phyloP scores from a whole-genome alignment of 2,329 filamentous ascomycete genomes.

The Endoconidiophora polonica region DNA sequence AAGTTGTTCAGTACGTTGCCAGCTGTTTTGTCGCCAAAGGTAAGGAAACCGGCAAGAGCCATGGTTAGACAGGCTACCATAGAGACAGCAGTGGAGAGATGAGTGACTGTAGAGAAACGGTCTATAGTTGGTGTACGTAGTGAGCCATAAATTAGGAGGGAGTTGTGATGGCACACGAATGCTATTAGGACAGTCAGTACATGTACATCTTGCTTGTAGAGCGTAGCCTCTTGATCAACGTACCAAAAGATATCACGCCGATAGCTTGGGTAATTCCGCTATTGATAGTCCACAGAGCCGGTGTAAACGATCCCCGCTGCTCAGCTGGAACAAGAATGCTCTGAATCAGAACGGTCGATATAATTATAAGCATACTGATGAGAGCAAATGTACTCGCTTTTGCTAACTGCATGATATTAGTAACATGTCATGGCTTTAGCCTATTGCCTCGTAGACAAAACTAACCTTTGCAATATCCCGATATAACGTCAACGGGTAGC shows the following conservation, averaged over 20 bases:
- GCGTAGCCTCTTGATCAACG: conserved; percentile 16
- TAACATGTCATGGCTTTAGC: background rate
- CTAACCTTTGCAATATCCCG: conserved; percentile 86
- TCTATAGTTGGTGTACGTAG: conserved; percentile 87
- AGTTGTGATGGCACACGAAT: conserved; percentile 78
- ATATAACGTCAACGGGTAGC: conserved; percentile 83
- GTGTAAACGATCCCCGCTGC: conserved; percentile 52
- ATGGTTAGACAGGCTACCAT: conserved; percentile 83
- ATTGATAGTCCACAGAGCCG: conserved; percentile 61
- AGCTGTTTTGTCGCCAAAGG: conserved; percentile 78
- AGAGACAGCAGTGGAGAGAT: conserved; percentile 80
- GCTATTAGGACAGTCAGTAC: conserved; percentile 21
- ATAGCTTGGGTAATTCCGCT: conserved; percentile 86
- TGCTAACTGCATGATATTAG: conserved; percentile 45
- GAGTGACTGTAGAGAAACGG: conserved; percentile 82
- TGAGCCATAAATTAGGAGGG: conserved; percentile 90
- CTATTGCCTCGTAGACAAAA: background rate
- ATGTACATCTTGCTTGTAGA: no score
- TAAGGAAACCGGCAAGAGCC: conserved; percentile 78
- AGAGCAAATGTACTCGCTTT: conserved; percentile 91
- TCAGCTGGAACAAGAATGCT: conserved; percentile 57
- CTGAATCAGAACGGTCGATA: conserved; percentile 75
- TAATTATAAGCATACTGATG: conserved; percentile 81
- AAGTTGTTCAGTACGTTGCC: conserved; percentile 99
- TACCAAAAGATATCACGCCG: conserved; percentile 94